Conservation (phyloP, 1,139 yeast species). For the Pichia sp. region DNA sequence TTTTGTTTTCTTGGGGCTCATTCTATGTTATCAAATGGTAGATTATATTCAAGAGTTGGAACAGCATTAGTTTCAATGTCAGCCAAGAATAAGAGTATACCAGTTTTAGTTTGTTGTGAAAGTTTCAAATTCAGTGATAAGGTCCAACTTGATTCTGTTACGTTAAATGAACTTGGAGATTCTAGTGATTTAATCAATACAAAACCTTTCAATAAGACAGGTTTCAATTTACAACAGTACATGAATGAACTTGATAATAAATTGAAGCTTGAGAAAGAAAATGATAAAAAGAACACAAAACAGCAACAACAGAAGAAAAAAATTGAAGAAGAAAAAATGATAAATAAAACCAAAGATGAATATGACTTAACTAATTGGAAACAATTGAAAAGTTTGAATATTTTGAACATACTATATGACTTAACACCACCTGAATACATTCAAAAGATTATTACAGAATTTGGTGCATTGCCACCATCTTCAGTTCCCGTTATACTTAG, state of each 20-base stretch:
- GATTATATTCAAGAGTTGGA: conserved; percentile 89
- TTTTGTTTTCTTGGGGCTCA: conserved; percentile 94
- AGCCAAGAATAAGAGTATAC: conserved; percentile 81
- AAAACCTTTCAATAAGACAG: conserved; percentile 54
- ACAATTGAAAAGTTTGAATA: conserved; percentile 53
- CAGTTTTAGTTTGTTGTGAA: conserved; percentile 93
- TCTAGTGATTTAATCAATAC: conserved; percentile 59
- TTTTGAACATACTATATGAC: conserved; percentile 84
- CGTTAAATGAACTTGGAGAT: conserved; percentile 87
- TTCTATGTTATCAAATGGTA: conserved; percentile 93
- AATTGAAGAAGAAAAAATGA: conserved; percentile 16
- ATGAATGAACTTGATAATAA: conserved; percentile 38
- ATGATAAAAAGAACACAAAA: conserved; percentile 21
- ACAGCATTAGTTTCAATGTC: conserved; percentile 91
- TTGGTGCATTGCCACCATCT: conserved; percentile 94
- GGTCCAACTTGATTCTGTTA: conserved; percentile 91
- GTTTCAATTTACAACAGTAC: conserved; percentile 62
- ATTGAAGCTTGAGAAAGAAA: conserved; percentile 15
- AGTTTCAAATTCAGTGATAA: conserved; percentile 90
- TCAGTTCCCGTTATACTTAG: conserved; percentile 94
- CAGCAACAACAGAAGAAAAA: conserved; percentile 17
- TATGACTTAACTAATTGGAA: conserved; percentile 59
- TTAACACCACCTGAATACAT: conserved; percentile 91
- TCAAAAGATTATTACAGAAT: conserved; percentile 90
- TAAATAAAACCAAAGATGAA: conserved; percentile 22